phyloP scores from a whole-genome alignment of 768 basidiomycete genomes.

The Tubosaeta sp. region DNA sequence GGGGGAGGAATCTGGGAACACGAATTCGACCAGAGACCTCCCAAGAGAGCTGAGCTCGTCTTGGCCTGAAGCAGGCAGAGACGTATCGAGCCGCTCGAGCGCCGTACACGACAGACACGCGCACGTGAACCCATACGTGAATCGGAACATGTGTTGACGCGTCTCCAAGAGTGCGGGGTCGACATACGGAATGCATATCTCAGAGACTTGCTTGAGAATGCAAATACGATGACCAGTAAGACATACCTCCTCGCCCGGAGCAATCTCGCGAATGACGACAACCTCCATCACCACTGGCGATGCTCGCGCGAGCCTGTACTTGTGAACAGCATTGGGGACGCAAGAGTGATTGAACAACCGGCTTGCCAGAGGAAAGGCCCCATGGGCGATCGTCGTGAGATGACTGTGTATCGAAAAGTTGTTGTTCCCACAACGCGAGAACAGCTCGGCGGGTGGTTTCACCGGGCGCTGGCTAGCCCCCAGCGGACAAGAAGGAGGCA shows the following conservation, averaged over 20 bases:
- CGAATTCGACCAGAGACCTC: constrained; percentile 37
- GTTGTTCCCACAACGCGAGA: constrained; percentile 71
- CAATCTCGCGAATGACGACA: constrained; percentile 56
- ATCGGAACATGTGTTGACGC: constrained; percentile 52
- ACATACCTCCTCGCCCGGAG: constrained; percentile 59
- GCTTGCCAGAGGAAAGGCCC: constrained; percentile 73
- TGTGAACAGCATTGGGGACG: constrained; percentile 64
- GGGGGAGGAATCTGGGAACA: constrained; percentile 29
- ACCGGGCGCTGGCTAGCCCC: constrained; percentile 26
- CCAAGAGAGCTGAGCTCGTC: constrained; percentile 12
- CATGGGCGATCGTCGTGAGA: constrained; percentile 65
- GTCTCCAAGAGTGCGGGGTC: constrained; percentile 70
- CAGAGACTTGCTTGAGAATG: not conserved
- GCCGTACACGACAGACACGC: constrained; percentile 53
- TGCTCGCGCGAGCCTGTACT: constrained; percentile 44
- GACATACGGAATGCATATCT: constrained; percentile 75
- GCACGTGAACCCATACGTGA: constrained; percentile 69
- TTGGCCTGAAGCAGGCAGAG: constrained; percentile 37
- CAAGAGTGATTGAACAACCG: constrained; percentile 84
- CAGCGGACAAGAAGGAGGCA: constrained; percentile 33
- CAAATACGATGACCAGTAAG: not conserved
- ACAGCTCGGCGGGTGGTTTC: constrained; percentile 31
- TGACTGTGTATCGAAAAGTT: constrained; percentile 78
- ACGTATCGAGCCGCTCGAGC: constrained; percentile 34
- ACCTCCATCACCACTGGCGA: constrained; percentile 55